Base-by-base conservation (phyloP, 169 alveolate species). In the Plasmodium knowlesi region DNA sequence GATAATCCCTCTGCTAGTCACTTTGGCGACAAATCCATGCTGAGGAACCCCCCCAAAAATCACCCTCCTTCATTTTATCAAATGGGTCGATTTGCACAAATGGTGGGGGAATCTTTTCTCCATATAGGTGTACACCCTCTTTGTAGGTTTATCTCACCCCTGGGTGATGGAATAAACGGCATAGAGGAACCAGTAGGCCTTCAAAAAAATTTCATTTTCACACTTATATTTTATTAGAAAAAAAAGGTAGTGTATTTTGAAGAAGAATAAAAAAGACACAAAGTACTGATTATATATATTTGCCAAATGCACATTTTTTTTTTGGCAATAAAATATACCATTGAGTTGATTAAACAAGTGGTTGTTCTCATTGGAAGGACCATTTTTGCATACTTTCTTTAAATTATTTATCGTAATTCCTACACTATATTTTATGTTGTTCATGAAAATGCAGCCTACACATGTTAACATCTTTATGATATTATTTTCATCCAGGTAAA, bases 281-380 rank as follows among this genome's bases (percentile, higher is more conserved):
- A 86, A 57, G 43, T 86, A 86, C 80, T 76, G 93, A 86, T 53
- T 76, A 16, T 86, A 86, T 19, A 86, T 86, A 37, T 50, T 53
- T 5, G 74, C 70, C 78, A 86, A 86, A 8, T 30, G 61, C 5
- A 10, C 14, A 80, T 93, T 32, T 71, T 86, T 61, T 53, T 88
- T 5, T 50, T 73, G 19, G 53, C 37, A 19, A 67, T 6, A 83
- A 90, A 93, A 34, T 12, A 34, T 70, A 43, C 91, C 72, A 22
- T 92, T 43, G 80, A 95, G 61, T 41, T 86, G 61, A 37, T 95
- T 28, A 92, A 83, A 76, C 71, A 93, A 80, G 84, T 93, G 22
- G 34, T 78, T 74, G 54, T 91, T 39, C 73, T 92, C 89, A 39
- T 54, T 70, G 82, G 91, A 22, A 32, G 82, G 19, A 22, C 54